Evolutionary conservation across 441 rosid species (phyloP), one percentile per base, ranked within the genome.

Genomic region (Erysimum pusillum): DNA sequence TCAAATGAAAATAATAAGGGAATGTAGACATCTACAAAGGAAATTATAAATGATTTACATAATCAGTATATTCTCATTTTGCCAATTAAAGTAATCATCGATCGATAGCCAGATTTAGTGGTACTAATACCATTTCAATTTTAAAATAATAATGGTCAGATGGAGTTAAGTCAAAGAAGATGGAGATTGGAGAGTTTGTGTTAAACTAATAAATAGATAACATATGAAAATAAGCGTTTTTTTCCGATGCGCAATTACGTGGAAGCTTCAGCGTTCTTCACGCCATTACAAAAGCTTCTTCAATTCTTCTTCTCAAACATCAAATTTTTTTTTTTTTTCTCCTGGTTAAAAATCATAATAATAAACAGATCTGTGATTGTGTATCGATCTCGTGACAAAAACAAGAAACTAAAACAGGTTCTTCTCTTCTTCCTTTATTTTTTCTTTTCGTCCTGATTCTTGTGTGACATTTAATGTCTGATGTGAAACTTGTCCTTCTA

Each of bases 381-480:
- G 59, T 72, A 53, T 51, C 34, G 74, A 42, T 72, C 57, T 67
- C 77, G 81, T 73, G 77, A 72, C 59, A 46, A 78, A n/a, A n/a
- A 60, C 52, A 60, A 78, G 69, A 66, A 42, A 78, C 17, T 52
- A 66, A 39, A 0, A 42, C 77, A 78, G 74, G 81, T 73, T 52
- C 36, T 44, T 66, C 25, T 58, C 61, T 15, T 77, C 61, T 69
- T 28, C 35, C 20, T 9, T 34, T 56, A 18, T 44, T 8, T 22
- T 46, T 8, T n/a, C 12, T 28, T 71, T 62, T 66, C 17, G 6
- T 41, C 60, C 57, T 72, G 74, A 67, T 59, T 78, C 69, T 62
- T 78, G 69, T 77, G 73, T 67, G 74, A 78, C 77, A 77, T 70
- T 41, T 38, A 49, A 48, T 9, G 62, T 71, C 76, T 77, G 54